phyloP scores from a whole-genome alignment of 331 rosid genomes.

The Quercus tomentella region DNA sequence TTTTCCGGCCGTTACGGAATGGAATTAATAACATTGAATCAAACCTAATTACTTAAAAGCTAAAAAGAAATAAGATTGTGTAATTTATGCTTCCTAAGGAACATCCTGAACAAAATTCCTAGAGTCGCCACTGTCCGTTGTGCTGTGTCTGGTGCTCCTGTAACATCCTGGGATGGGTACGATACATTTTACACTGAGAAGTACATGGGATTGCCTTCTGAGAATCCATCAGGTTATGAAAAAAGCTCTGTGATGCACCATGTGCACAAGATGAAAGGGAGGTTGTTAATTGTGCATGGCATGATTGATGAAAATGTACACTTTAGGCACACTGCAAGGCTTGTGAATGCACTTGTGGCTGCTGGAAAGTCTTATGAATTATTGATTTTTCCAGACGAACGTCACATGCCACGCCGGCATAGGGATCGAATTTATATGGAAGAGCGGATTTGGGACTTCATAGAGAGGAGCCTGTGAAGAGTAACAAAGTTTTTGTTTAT shows the following conservation, averaged over 20 bases:
- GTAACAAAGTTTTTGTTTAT: slow-evolving; percentile 10
- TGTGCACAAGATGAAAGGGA: slow-evolving; percentile 66
- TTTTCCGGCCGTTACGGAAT: too few relatives aligned
- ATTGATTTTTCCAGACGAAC: slow-evolving; percentile 83
- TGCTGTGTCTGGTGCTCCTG: slow-evolving; percentile 87
- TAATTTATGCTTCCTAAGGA: too few relatives aligned
- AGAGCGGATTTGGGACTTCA: slow-evolving; percentile 92
- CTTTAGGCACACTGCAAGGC: slow-evolving; percentile 95
- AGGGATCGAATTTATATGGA: slow-evolving; percentile 89
- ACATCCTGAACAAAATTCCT: too few relatives aligned
- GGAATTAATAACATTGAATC: too few relatives aligned
- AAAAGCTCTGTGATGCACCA: slow-evolving; percentile 66
- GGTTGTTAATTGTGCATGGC: slow-evolving; percentile 81
- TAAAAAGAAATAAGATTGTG: too few relatives aligned
- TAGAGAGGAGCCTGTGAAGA: slow-evolving; percentile 62
- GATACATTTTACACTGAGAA: slow-evolving; percentile 97
- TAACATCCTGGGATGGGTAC: slow-evolving; percentile 93
- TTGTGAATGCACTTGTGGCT: slow-evolving; percentile 77
- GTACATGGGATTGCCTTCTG: slow-evolving; percentile 86
- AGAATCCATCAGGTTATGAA: slow-evolving; percentile 46
- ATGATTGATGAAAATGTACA: slow-evolving; percentile 98
- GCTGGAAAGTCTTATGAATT: slow-evolving; percentile 85
- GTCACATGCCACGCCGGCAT: slow-evolving; percentile 88
- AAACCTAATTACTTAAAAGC: too few relatives aligned
- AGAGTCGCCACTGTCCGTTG: too few relatives aligned